Base-by-base conservation (phyloP, 2,329 filamentous ascomycete species). In the Fusarium ramigenum region DNA sequence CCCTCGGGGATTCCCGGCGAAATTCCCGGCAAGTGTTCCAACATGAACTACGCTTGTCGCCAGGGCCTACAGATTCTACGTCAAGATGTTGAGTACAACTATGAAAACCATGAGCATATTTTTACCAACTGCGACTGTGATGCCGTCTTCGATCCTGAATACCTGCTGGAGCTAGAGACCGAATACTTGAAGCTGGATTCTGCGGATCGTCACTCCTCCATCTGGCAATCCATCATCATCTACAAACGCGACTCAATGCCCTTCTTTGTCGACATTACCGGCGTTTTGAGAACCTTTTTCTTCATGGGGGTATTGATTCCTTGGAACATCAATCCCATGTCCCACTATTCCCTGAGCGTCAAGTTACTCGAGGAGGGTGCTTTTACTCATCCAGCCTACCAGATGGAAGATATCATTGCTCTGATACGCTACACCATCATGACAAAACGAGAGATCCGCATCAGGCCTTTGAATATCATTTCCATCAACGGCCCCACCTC, bases 121-220 rank as follows among this genome's bases (percentile, higher is more conserved):
- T 76, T 75, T 46, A 76, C 74, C 53, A 76, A 76, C 47, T 75
- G 74, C 47, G 74, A 76, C 43, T 76, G 74, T 60, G 74, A 76
- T 18, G 74, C 74, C 16, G 74, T 76, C 15, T 76, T 76, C 12
- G 72, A 76, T 39, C 50, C 69, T 3, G 69, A 76, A 42, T 76
- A 76, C 54, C 76, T 73, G 66, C 28, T 67, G 39, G 74, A 76
- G n/a, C 54, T 72, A 8, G 70, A 72, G 25, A 39, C 40, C 2
- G 69, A 72, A 18, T 72, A 72, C 46, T 52, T 34, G 23, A 72
- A 72, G 40, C 56, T 72, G 3, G 60, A 72, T n/a, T 21, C 32
- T 11, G 36, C 53, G 4, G 74, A 76, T 30, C 74, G 74, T 2
- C 74, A 76, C 50, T 75, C 74, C 2, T 76, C 74, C 34, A 76